These are phyloP conservation scores for Aspergillus neoniger DNA, from an alignment of 2,329 filamentous ascomycete species.

Conservation along the genomic window DNA sequence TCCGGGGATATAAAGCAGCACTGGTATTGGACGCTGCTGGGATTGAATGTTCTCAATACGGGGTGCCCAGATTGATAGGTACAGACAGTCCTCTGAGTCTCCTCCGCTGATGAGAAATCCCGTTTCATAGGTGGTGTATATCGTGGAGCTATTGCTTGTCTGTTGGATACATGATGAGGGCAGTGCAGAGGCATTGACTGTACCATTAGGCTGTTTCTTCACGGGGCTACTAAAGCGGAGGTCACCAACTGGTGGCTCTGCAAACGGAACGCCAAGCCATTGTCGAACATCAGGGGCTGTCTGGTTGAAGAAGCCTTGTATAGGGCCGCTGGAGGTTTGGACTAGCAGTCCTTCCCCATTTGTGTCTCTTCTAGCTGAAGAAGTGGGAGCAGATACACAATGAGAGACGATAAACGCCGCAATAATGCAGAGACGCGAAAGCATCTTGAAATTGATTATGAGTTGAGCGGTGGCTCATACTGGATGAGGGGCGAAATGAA, in stretches of 20 bases:
- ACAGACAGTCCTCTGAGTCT: constrained; percentile 24
- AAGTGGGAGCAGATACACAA: neutral
- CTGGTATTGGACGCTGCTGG: constrained; percentile 2
- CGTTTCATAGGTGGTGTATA: constrained; percentile 19
- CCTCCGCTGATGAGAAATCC: constrained; percentile 9
- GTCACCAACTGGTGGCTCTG: constrained; percentile 45
- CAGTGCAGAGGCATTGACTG: constrained; percentile 14
- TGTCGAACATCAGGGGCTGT: constrained; percentile 17
- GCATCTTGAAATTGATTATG: neutral
- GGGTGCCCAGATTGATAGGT: constrained; percentile 23
- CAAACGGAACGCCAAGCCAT: constrained; percentile 52
- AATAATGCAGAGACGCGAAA: neutral
- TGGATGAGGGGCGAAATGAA: neutral
- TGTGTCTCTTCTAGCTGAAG: neutral
- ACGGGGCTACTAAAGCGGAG: constrained; percentile 44
- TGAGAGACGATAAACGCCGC: neutral
- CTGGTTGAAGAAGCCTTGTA: constrained; percentile 22
- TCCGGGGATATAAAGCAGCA: constrained; percentile 26
- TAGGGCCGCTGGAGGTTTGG: constrained; percentile 17
- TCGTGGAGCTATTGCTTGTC: constrained; percentile 15
- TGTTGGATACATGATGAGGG: constrained; percentile 15
- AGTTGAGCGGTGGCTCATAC: neutral
- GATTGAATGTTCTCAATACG: neutral
- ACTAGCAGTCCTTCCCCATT: constrained; percentile 6
- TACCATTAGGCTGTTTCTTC: constrained; percentile 22